A percentile compares a stretch with the other conserved stretches of the same genome.
phyloP scores from a whole-genome alignment of 169 alveolate species.

The Condylostoma magnum region DNA sequence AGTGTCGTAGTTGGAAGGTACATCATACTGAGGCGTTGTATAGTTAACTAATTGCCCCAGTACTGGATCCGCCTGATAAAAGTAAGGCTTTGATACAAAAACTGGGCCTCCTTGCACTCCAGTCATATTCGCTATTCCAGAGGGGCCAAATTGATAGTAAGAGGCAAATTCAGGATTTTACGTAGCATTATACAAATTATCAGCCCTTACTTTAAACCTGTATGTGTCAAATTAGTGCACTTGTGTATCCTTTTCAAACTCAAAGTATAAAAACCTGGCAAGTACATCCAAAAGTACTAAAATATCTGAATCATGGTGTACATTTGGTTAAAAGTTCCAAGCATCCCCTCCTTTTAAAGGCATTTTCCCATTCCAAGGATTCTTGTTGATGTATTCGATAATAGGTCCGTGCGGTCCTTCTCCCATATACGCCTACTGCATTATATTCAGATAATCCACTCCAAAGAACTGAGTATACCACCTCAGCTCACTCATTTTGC shows the following conservation, averaged over 20 bases:
- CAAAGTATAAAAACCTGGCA: neutral
- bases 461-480: neutral
- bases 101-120: neutral
- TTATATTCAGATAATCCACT: neutral
- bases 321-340: constrained; percentile 8
- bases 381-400: constrained; percentile 1
- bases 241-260: neutral
- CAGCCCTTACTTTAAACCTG: neutral
- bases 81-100: constrained; percentile 15
- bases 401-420: constrained; percentile 12
- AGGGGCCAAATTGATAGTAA: constrained; percentile 8
- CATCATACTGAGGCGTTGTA: neutral
- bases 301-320: neutral
- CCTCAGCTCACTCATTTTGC: neutral
- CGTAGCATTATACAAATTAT: neutral
- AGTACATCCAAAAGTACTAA: neutral
- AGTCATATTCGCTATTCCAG: constrained; percentile 12
- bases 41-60: neutral
- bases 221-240: neutral
- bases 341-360: neutral
- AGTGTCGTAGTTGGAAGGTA: constrained; percentile 7
- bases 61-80: constrained; percentile 8
- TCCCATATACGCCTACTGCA: neutral
- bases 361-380: constrained; percentile 20
- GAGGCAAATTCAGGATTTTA: neutral